Percentiles rank a stretch among this genome's conserved stretches.
These are phyloP conservation scores for Nigrospora osmanthi DNA, from an alignment of 2,329 filamentous ascomycete species.

Conservation along the genomic window DNA sequence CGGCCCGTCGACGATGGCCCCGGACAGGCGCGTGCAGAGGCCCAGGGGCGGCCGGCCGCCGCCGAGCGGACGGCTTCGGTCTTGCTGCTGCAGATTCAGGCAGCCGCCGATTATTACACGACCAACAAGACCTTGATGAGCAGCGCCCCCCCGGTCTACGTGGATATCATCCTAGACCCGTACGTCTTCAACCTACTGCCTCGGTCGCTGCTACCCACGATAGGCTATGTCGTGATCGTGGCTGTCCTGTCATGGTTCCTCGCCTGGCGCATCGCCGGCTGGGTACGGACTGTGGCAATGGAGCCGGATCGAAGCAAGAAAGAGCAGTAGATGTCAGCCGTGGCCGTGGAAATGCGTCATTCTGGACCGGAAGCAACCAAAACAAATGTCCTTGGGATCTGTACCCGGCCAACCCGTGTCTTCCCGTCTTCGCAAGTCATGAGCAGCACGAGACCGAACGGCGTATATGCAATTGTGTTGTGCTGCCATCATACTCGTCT, in stretches of 20 bases:
- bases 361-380: neutral
- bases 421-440: neutral
- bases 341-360: neutral
- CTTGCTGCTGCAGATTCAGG: conserved; percentile 65
- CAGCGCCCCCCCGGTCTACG: conserved; percentile 62
- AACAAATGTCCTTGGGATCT: neutral
- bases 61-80: conserved; percentile 33
- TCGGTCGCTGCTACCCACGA: conserved; percentile 65
- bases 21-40: neutral
- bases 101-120: conserved; percentile 81
- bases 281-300: conserved; percentile 19
- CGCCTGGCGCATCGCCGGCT: conserved; percentile 26
- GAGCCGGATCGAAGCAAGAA: conserved; percentile 26
- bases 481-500: too few species aligned
- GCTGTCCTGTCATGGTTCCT: conserved; percentile 38
- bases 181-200: conserved; percentile 76
- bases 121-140: conserved; percentile 68
- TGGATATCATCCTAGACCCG: conserved; percentile 81
- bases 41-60: neutral
- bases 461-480: too few species aligned
- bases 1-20: conserved; percentile 18
- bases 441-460: too few species aligned
- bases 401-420: too few species aligned
- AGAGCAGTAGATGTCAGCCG: conserved; percentile 19
- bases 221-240: conserved; percentile 58